Evolutionary conservation across 306 rosid genomes (phyloP).

Genomic region (Quercus gilva): DNA sequence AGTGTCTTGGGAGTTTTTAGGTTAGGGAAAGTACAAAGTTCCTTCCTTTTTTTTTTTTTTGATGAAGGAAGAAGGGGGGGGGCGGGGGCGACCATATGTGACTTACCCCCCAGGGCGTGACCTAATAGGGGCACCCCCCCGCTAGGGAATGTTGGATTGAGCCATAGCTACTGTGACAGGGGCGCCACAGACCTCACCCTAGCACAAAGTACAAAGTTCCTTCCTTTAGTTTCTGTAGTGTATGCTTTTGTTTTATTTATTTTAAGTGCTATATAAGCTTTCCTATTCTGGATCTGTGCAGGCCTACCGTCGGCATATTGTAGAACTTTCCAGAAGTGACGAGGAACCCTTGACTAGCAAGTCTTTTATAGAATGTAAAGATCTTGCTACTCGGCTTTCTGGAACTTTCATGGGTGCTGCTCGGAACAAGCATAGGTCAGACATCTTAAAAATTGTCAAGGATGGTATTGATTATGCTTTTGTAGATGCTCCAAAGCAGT

Average conservation of each 20-base stretch:
- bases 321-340: constrained; percentile 46
- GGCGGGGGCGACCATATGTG: too few relatives aligned
- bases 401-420: constrained; percentile 81
- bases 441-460: constrained; percentile 69
- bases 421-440: constrained; percentile 67
- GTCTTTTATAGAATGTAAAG: constrained; percentile 66
- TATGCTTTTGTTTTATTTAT: not conserved
- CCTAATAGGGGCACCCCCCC: too few relatives aligned
- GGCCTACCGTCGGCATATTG: constrained; percentile 65
- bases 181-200: too few relatives aligned
- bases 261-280: not conserved
- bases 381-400: constrained; percentile 79
- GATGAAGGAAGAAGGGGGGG: too few relatives aligned
- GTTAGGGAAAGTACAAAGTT: not conserved
- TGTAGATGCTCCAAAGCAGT: constrained; percentile 69
- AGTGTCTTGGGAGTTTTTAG: not conserved
- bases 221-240: not conserved
- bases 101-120: too few relatives aligned
- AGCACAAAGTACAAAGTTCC: not conserved
- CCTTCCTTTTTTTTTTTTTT: too few relatives aligned
- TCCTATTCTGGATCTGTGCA: constrained; percentile 18
- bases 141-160: too few relatives aligned
- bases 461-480: constrained; percentile 87
- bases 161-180: too few relatives aligned
- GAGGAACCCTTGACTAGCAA: constrained; percentile 49